phyloP scores from a whole-genome alignment of 495 filamentous ascomycete genomes.

The Penicillium egyptiacum region DNA sequence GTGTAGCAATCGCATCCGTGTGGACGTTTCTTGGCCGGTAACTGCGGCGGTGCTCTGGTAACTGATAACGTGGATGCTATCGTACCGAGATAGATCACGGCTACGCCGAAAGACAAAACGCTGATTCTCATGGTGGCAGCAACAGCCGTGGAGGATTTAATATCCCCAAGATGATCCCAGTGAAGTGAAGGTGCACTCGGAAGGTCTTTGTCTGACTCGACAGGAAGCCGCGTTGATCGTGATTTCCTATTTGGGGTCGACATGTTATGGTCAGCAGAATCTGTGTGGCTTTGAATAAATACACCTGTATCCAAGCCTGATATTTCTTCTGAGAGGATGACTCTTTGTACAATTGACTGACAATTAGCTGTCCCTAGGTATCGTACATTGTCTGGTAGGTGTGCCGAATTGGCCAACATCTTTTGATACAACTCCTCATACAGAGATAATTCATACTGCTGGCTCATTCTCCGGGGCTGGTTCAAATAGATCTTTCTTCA shows the following conservation, averaged over 20 bases:
- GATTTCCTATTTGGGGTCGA: neutral
- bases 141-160: neutral
- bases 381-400: neutral
- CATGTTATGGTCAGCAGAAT: neutral
- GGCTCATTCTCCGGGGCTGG: constrained; percentile 12
- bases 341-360: neutral
- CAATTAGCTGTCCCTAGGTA: neutral
- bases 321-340: neutral
- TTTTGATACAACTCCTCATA: neutral
- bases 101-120: constrained; percentile 2
- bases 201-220: neutral
- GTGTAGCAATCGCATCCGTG: constrained; percentile 42
- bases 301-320: neutral
- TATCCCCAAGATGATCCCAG: neutral
- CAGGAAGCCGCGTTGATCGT: neutral
- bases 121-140: constrained; percentile 19
- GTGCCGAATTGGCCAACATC: neutral
- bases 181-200: neutral
- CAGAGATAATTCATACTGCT: neutral
- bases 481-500: constrained; percentile 41
- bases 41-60: neutral
- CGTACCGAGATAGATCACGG: neutral
- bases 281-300: neutral
- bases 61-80: constrained; percentile 1
- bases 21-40: constrained; percentile 13